Evolutionary conservation across 345 rosid species (phyloP).

Genomic region (Syzygium oleosum): DNA sequence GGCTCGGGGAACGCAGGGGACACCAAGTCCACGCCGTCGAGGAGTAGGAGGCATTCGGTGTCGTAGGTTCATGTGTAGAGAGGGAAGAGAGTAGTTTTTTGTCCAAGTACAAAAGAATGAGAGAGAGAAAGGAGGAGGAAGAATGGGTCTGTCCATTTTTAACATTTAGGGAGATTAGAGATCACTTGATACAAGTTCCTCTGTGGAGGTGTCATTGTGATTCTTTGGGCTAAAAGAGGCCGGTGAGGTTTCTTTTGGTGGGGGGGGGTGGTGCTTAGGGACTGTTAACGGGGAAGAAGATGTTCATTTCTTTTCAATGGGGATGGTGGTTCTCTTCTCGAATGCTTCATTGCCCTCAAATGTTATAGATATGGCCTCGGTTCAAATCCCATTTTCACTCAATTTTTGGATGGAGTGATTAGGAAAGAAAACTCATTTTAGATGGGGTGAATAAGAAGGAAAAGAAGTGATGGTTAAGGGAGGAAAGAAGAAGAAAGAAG

Average conservation of each 20-base stretch:
- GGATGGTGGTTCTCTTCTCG: background rate
- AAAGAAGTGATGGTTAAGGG: background rate
- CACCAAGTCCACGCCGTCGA: slow-evolving; percentile 68
- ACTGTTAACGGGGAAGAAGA: background rate
- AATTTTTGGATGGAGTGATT: background rate
- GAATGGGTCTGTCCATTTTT: background rate
- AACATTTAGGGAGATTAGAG: background rate
- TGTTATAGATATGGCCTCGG: background rate
- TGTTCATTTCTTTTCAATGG: background rate
- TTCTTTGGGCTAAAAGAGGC: background rate
- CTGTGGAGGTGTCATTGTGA: background rate
- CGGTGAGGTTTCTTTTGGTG: background rate
- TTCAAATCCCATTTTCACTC: background rate
- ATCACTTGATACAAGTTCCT: background rate
- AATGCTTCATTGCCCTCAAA: background rate
- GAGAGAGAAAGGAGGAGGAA: background rate
- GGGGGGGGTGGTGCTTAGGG: background rate
- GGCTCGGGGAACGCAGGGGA: slow-evolving; percentile 58
- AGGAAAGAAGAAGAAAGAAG: background rate
- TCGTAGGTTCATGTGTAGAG: slow-evolving; percentile 10
- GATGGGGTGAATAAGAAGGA: background rate
- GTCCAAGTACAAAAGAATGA: background rate
- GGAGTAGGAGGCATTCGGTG: slow-evolving; percentile 52
- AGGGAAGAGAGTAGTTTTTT: background rate
- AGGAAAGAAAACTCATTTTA: background rate